Conservation (phyloP, 2,329 filamentous ascomycete species). For the Erysiphe neolycopersici region DNA sequence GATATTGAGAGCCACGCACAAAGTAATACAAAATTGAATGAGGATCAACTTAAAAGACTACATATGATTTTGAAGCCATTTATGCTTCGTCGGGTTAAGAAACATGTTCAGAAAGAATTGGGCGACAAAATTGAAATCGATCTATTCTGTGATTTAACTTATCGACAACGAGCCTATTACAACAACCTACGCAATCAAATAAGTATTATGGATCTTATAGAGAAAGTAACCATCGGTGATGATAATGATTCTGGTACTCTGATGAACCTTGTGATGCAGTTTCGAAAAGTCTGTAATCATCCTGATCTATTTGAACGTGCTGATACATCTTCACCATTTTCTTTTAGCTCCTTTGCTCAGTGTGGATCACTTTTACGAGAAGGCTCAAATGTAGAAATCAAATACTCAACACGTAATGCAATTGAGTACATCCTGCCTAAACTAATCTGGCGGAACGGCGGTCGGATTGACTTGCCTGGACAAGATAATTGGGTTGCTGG, state of each 20-base stretch:
- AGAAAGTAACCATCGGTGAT: conserved; percentile 83
- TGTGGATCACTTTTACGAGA: conserved; percentile 88
- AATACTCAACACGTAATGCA: conserved; percentile 64
- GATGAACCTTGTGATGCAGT: conserved; percentile 99
- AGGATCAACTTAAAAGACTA: conserved; percentile 84
- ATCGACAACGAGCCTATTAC: conserved; percentile 86
- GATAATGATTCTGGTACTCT: conserved; percentile 85
- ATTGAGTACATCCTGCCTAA: conserved; percentile 68
- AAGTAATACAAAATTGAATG: conserved; percentile 97
- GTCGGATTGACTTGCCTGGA: conserved; percentile 48
- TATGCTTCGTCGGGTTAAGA: conserved; percentile 98
- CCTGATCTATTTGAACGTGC: conserved; percentile 90
- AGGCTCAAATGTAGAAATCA: conserved; percentile 49
- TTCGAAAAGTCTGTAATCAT: conserved; percentile 97
- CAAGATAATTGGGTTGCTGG: conserved; percentile 49
- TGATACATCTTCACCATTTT: conserved; percentile 67
- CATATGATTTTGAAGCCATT: conserved; percentile 99
- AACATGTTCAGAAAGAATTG: conserved; percentile 95
- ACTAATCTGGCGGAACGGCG: conserved; percentile 57
- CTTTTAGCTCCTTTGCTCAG: conserved; percentile 70
- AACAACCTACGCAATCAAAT: conserved; percentile 84
- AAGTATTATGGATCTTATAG: conserved; percentile 93
- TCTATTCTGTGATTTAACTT: conserved; percentile 88
- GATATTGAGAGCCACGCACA: conserved; percentile 96
- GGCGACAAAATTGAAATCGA: conserved; percentile 97